Conservation (phyloP, 441 rosid genomes). For the Populus tomentosa region DNA sequence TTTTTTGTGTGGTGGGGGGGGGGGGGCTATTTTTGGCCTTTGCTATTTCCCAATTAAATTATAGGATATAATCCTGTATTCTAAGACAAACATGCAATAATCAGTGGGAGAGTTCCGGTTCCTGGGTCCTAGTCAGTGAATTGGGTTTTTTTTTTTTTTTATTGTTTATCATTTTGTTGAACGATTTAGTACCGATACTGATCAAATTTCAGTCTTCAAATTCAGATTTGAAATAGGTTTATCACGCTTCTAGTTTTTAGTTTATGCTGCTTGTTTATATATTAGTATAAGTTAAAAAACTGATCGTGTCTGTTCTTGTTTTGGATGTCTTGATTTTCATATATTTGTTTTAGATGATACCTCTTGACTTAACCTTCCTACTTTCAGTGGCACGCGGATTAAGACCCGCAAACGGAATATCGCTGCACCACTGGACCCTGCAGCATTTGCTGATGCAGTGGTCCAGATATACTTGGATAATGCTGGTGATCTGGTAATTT, state of each 20-base stretch:
- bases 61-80: background rate
- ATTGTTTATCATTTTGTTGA: background rate
- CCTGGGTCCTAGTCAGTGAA: background rate
- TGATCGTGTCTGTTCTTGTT: background rate
- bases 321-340: background rate
- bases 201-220: background rate
- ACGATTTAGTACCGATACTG: background rate
- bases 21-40: background rate
- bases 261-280: no score
- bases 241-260: no score
- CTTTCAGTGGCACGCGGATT: constrained; percentile 99
- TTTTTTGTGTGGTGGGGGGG: background rate
- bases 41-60: background rate
- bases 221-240: no score
- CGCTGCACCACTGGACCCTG: constrained; percentile 99
- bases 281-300: no score
- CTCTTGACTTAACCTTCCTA: background rate
- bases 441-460: constrained; percentile 98
- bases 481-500: constrained; percentile 96
- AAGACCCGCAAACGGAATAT: constrained; percentile 99
- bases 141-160: background rate
- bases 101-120: background rate
- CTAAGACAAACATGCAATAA: background rate
- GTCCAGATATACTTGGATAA: constrained; percentile 98
- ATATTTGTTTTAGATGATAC: background rate